Conservation (phyloP, 2,329 filamentous ascomycete genomes). For the Penicillium sp. region DNA sequence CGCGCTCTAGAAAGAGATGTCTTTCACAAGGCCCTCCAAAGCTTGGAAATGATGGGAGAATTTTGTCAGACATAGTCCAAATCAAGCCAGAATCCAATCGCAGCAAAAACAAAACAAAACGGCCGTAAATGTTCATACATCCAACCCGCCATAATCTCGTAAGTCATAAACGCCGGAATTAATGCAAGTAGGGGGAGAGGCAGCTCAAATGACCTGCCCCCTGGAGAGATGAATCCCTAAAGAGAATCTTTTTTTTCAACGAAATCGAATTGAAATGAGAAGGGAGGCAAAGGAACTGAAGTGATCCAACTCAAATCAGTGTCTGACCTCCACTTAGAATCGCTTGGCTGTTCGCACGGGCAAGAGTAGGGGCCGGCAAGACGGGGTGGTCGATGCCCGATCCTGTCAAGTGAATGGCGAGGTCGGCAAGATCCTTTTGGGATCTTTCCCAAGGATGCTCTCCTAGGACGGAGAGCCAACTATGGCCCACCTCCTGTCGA, state of each 20-base stretch:
- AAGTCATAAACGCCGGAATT: constrained; percentile 31
- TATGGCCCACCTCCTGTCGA: constrained; percentile 76
- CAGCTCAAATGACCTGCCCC: constrained; percentile 5
- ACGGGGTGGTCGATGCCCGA: constrained; percentile 30
- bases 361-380: constrained; percentile 30
- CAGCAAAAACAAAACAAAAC: constrained; percentile 13
- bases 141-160: constrained; percentile 28
- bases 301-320: constrained; percentile 21
- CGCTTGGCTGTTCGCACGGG: constrained; percentile 36
- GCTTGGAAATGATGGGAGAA: constrained; percentile 3
- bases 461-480: constrained; percentile 78
- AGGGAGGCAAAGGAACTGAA: neutral
- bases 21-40: constrained; percentile 17
- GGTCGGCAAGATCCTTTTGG: constrained; percentile 27
- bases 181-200: constrained; percentile 27
- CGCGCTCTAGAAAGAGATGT: constrained; percentile 18
- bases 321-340: constrained; percentile 41
- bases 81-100: no score
- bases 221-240: constrained; percentile 1
- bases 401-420: constrained; percentile 27
- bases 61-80: constrained; percentile 16
- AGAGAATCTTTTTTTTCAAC: neutral
- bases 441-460: constrained; percentile 59
- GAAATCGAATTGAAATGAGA: neutral
- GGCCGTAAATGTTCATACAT: constrained; percentile 31